Evolutionary conservation across 805 yeast genomes (phyloP).

Genomic region (Candida bentonensis): DNA sequence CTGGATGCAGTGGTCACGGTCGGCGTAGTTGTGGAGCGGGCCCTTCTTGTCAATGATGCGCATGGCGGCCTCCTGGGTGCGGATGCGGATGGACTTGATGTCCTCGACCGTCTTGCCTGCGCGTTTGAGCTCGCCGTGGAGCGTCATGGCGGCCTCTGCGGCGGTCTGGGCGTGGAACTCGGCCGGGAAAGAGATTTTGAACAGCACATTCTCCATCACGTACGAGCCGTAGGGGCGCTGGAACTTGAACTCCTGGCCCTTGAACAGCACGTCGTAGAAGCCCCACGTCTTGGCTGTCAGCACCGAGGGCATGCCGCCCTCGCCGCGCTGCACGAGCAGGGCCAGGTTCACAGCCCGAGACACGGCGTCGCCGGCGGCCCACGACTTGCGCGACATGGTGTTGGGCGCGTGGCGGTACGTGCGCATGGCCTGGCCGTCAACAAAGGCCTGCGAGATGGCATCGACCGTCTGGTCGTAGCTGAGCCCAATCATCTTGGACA

Average conservation of each 20-base stretch:
- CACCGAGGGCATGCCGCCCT: slow-evolving; percentile 43
- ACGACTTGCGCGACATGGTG: slow-evolving; percentile 47
- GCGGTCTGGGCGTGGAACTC: slow-evolving; percentile 57
- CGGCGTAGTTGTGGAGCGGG: slow-evolving; percentile 48
- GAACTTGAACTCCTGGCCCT: slow-evolving; percentile 37
- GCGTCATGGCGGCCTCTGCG: slow-evolving; percentile 40
- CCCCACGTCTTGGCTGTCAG: slow-evolving; percentile 49
- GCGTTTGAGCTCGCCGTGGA: slow-evolving; percentile 24
- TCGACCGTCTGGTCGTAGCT: slow-evolving; percentile 36
- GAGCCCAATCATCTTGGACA: slow-evolving; percentile 39
- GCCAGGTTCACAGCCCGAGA: slow-evolving; percentile 45
- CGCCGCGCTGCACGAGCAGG: slow-evolving; percentile 37
- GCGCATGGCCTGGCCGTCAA: slow-evolving; percentile 44
- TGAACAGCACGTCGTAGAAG: slow-evolving; percentile 46
- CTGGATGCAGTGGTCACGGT: slow-evolving; percentile 52
- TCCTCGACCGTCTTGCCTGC: slow-evolving; percentile 34
- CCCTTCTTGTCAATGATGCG: slow-evolving; percentile 47
- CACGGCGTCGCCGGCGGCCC: slow-evolving; percentile 58
- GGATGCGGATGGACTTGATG: slow-evolving; percentile 34
- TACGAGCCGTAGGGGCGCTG: slow-evolving; percentile 42
- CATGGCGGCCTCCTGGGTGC: slow-evolving; percentile 49
- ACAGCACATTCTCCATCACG: slow-evolving; percentile 49
- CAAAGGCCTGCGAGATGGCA: slow-evolving; percentile 47
- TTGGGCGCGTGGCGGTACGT: slow-evolving; percentile 54
- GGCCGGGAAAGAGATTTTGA: slow-evolving; percentile 51